phyloP scores from a whole-genome alignment of 2,329 filamentous ascomycete species.

The Diplodia seriata region DNA sequence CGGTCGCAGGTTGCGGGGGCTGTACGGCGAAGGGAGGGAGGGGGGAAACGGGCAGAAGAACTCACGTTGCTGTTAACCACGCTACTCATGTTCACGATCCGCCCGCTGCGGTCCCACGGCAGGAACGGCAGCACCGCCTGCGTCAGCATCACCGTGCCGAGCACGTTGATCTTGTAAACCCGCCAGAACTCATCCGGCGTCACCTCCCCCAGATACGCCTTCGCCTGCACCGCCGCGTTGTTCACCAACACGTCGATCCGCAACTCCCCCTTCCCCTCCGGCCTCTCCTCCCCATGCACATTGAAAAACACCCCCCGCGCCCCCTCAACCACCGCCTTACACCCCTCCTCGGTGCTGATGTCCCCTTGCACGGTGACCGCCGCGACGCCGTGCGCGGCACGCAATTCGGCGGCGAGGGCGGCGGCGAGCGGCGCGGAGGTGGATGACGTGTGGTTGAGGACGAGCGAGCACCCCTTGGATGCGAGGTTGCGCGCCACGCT shows the following conservation, averaged over 20 bases:
- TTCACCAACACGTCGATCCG: constrained; percentile 29
- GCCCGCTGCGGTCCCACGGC: constrained; percentile 24
- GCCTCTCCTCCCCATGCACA: background rate
- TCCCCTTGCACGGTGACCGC: constrained; percentile 29
- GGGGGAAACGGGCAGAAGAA: no score
- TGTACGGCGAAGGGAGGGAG: no score
- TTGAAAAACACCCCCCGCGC: background rate
- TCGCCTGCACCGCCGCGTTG: constrained; percentile 24
- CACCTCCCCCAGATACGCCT: background rate
- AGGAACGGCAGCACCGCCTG: constrained; percentile 23
- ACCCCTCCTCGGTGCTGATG: constrained; percentile 21
- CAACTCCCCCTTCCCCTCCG: background rate
- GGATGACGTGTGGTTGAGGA: constrained; percentile 31
- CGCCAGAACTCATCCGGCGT: constrained; percentile 16
- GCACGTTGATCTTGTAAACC: constrained; percentile 32
- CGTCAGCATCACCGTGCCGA: constrained; percentile 30
- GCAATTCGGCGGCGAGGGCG: constrained; percentile 15
- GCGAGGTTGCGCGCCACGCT: constrained; percentile 32
- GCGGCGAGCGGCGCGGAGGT: background rate
- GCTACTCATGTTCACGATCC: constrained; percentile 30
- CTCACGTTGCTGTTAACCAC: constrained; percentile 16
- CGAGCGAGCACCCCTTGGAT: constrained; percentile 27
- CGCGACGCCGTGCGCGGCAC: constrained; percentile 17
- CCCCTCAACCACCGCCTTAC: constrained; percentile 10
- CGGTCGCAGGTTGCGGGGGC: no score